phyloP scores from a whole-genome alignment of 805 yeast genomes.

The Ogataea sp. region DNA sequence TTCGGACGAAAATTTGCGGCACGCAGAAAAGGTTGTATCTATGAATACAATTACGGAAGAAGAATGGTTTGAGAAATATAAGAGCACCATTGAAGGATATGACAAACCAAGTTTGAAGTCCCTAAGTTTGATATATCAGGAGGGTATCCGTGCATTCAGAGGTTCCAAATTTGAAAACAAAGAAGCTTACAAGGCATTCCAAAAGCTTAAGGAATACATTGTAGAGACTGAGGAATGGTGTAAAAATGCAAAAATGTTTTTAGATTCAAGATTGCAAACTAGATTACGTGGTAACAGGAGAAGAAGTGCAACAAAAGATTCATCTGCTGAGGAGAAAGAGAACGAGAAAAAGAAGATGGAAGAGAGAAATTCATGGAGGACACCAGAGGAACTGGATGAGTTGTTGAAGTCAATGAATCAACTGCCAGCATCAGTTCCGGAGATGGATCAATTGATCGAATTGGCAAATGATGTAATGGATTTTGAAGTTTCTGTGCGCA shows the following conservation, averaged over 20 bases:
- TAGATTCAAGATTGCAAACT: constrained; percentile 44
- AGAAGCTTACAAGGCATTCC: constrained; percentile 13
- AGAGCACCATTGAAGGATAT: constrained; percentile 29
- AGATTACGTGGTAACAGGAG: constrained; percentile 26
- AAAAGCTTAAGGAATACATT: constrained; percentile 32
- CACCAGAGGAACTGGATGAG: constrained; percentile 25
- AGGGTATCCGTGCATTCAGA: constrained; percentile 27
- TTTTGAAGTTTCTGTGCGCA: constrained; percentile 40
- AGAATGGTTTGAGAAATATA: constrained; percentile 44
- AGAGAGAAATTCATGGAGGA: neutral
- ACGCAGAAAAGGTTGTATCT: constrained; percentile 27
- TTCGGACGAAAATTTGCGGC: constrained; percentile 45
- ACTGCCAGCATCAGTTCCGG: constrained; percentile 46
- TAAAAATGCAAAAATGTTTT: constrained; percentile 44
- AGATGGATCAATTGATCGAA: constrained; percentile 50
- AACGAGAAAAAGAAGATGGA: constrained; percentile 1
- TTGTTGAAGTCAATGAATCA: constrained; percentile 40
- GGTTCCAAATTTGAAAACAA: neutral
- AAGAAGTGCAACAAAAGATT: constrained; percentile 1
- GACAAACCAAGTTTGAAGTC: constrained; percentile 39
- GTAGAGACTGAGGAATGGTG: constrained; percentile 41
- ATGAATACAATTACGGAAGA: constrained; percentile 37
- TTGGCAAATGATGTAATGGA: constrained; percentile 42
- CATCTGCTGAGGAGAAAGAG: constrained; percentile 12
- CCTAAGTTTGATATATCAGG: constrained; percentile 36